A percentile compares a stretch with the other conserved stretches of the same genome.
Conservation (phyloP, 345 rosid genomes). For the Crucihimalaya himalaica region DNA sequence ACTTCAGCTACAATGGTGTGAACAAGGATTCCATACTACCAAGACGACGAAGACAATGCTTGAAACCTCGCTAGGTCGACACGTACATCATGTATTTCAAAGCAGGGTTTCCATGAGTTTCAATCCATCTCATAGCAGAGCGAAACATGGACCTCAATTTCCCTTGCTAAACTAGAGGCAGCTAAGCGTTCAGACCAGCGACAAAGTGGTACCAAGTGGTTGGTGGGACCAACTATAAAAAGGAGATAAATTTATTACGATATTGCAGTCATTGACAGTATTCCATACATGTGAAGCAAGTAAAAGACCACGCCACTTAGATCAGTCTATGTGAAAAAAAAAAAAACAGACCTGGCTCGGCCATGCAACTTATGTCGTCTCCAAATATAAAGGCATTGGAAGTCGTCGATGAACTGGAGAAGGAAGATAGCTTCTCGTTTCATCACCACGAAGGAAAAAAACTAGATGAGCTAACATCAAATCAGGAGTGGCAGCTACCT, state of each 20-base stretch:
- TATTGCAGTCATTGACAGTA: too few species aligned
- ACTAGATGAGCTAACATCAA: too few species aligned
- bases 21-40: slow-evolving; percentile 75
- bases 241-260: not conserved
- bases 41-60: slow-evolving; percentile 68
- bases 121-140: slow-evolving; percentile 76
- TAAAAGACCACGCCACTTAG: too few species aligned
- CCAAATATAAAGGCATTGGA: too few species aligned
- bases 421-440: too few species aligned
- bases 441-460: too few species aligned
- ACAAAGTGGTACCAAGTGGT: slow-evolving; percentile 89
- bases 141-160: slow-evolving; percentile 66
- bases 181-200: slow-evolving; percentile 90
- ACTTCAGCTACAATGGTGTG: slow-evolving; percentile 47
- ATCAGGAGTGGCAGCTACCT: too few species aligned
- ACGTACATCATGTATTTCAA: slow-evolving; percentile 58
- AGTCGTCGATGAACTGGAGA: too few species aligned
- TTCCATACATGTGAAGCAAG: too few species aligned
- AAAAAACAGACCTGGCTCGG: too few species aligned
- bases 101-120: slow-evolving; percentile 91
- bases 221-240: slow-evolving; percentile 75
- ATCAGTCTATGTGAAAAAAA: too few species aligned
- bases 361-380: too few species aligned
- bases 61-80: slow-evolving; percentile 88
- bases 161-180: slow-evolving; percentile 74